Percentiles rank a stretch among this genome's conserved stretches.
Conservation (phyloP, 768 basidiomycete species). For the Lentinula sp. region DNA sequence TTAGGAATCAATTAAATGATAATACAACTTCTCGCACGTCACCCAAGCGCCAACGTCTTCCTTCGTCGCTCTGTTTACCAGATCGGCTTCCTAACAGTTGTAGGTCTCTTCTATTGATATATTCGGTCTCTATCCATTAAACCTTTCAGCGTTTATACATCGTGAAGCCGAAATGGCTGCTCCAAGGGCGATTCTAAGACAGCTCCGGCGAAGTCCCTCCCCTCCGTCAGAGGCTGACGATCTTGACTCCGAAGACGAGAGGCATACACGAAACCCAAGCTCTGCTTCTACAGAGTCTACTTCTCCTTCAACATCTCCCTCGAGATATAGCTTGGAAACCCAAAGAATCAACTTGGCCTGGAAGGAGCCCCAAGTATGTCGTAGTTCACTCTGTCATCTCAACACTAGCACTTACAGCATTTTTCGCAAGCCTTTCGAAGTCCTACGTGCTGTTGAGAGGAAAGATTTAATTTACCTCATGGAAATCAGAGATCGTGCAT, state of each 20-base stretch:
- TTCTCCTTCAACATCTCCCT: slow-evolving; percentile 12
- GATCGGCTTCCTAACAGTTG: slow-evolving; percentile 64
- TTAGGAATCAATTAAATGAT: slow-evolving; percentile 25
- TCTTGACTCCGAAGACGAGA: background rate
- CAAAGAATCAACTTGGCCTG: slow-evolving; percentile 20
- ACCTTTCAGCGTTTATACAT: slow-evolving; percentile 53
- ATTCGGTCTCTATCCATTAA: slow-evolving; percentile 14
- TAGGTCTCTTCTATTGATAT: slow-evolving; percentile 23
- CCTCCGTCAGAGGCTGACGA: slow-evolving; percentile 20
- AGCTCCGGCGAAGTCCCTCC: slow-evolving; percentile 42
- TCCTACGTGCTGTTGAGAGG: slow-evolving; percentile 80
- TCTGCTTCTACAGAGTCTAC: slow-evolving; percentile 15
- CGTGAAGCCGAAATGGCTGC: slow-evolving; percentile 63
- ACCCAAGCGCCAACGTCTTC: slow-evolving; percentile 32
- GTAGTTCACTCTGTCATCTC: background rate
- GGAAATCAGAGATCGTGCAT: slow-evolving; percentile 77
- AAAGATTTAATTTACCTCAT: slow-evolving; percentile 80
- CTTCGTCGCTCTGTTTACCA: slow-evolving; percentile 54
- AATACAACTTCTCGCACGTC: slow-evolving; percentile 9
- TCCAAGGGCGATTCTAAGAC: slow-evolving; percentile 50
- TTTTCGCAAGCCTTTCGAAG: slow-evolving; percentile 45
- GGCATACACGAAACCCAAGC: slow-evolving; percentile 10
- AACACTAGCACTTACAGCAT: background rate
- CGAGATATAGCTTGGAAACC: slow-evolving; percentile 1
- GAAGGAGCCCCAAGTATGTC: slow-evolving; percentile 49